Percentiles rank a stretch among this genome's conserved stretches.
Evolutionary conservation across 306 rosid species (phyloP).

Genomic region (Acmispon strigosus): DNA sequence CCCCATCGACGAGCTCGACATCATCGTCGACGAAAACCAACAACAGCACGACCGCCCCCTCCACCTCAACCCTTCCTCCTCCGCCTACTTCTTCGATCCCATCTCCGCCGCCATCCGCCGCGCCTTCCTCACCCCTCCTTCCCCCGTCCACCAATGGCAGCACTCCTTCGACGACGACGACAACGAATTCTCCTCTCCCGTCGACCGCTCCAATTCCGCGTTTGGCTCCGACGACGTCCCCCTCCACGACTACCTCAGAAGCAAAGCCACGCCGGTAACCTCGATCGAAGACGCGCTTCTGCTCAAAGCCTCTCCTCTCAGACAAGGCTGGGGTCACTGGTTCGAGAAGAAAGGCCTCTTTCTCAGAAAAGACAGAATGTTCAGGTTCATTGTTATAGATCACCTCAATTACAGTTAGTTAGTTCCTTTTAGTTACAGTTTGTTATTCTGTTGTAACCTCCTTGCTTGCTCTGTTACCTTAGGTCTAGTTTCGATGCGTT

Average conservation of each 20-base stretch:
- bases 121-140: conserved; percentile 39
- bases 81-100: conserved; percentile 69
- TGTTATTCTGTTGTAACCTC: too few relatives aligned
- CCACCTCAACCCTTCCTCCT: conserved; percentile 21
- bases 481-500: conserved; percentile 51
- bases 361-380: conserved; percentile 67
- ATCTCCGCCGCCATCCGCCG: conserved; percentile 50
- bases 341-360: conserved; percentile 69
- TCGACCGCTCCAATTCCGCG: conserved; percentile 49
- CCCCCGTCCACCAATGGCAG: background rate
- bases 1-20: conserved; percentile 73
- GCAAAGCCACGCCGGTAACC: conserved; percentile 23
- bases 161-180: background rate
- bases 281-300: conserved; percentile 64
- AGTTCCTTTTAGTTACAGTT: too few relatives aligned
- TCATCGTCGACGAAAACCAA: conserved; percentile 40
- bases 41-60: background rate
- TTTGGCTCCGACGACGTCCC: conserved; percentile 79
- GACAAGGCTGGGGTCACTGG: conserved; percentile 92
- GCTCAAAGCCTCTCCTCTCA: conserved; percentile 50
- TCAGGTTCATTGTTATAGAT: conserved; percentile 6
- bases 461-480: too few relatives aligned
- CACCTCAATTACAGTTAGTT: too few relatives aligned
- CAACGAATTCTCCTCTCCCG: conserved; percentile 20
- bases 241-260: conserved; percentile 47